Evolutionary conservation across 2,329 filamentous ascomycete genomes (phyloP).

Genomic region (Pseudogymnoascus sp.): DNA sequence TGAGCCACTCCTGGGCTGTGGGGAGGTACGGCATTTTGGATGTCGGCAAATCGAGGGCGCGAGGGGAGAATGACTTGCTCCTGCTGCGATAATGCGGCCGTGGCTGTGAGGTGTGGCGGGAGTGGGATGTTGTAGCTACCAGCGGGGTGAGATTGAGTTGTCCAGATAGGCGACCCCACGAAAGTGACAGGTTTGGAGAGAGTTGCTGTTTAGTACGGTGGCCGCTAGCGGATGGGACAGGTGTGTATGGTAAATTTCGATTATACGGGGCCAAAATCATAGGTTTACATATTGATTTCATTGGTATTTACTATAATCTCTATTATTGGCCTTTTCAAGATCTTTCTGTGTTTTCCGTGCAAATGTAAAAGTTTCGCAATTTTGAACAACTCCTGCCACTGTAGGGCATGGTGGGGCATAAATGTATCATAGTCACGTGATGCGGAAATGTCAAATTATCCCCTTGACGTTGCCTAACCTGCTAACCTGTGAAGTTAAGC

Average conservation of each 20-base stretch:
- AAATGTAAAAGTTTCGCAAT: not conserved
- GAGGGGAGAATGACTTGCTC: not conserved
- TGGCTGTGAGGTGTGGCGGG: not conserved
- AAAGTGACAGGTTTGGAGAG: slow-evolving; percentile 1
- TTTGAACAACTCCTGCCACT: not conserved
- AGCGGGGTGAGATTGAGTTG: slow-evolving; percentile 4
- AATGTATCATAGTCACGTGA: not conserved
- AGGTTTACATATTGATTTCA: not conserved
- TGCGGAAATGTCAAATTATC: not conserved
- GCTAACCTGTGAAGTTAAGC: not conserved
- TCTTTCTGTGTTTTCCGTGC: not conserved
- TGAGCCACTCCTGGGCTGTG: slow-evolving; percentile 84
- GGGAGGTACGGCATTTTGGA: slow-evolving; percentile 66
- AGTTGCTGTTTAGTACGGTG: not conserved
- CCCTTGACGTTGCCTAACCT: not conserved
- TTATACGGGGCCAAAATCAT: not conserved
- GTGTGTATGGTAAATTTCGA: not conserved
- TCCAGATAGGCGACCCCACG: slow-evolving; percentile 5
- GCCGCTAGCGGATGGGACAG: not conserved
- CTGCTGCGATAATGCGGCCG: not conserved
- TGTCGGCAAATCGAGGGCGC: not conserved
- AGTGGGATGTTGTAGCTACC: not conserved
- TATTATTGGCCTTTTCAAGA: not conserved
- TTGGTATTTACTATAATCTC: not conserved
- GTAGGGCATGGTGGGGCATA: not conserved